Evolutionary conservation across 139 green algal genomes (phyloP).

Genomic region (Coelastrella sp.): DNA sequence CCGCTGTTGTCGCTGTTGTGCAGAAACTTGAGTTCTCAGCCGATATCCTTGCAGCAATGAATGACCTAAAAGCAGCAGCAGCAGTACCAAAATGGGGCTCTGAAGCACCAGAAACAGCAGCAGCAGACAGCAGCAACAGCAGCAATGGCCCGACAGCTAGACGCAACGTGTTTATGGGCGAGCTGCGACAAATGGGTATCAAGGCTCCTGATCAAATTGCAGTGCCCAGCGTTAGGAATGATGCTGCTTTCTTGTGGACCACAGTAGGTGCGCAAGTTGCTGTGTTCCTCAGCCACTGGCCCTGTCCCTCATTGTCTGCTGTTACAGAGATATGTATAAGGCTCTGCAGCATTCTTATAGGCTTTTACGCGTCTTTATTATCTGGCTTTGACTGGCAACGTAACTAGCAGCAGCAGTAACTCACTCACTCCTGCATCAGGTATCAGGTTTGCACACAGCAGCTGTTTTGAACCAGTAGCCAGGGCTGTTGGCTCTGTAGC

Average conservation of each 20-base stretch:
- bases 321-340: too few species aligned
- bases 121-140: neutral
- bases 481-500: too few species aligned
- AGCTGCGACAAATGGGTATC: constrained; percentile 70
- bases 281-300: too few species aligned
- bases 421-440: too few species aligned
- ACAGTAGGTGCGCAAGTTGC: constrained; percentile 70
- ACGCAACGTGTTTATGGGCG: constrained; percentile 72
- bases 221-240: constrained; percentile 76
- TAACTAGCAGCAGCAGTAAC: too few species aligned
- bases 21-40: constrained; percentile 74
- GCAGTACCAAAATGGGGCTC: constrained; percentile 75
- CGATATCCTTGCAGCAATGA: constrained; percentile 68
- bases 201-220: constrained; percentile 77
- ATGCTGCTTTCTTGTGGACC: constrained; percentile 85
- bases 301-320: too few species aligned
- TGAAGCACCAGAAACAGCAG: constrained; percentile 42
- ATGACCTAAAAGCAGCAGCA: constrained; percentile 61
- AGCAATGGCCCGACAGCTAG: constrained; percentile 43
- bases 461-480: too few species aligned
- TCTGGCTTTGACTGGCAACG: too few species aligned
- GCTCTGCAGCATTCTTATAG: too few species aligned
- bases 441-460: too few species aligned
- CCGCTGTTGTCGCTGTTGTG: neutral
- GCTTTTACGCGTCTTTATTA: too few species aligned